These are phyloP conservation scores for Pyricularia sp. DNA, from an alignment of 2,329 filamentous ascomycete species.

Conservation along the genomic window DNA sequence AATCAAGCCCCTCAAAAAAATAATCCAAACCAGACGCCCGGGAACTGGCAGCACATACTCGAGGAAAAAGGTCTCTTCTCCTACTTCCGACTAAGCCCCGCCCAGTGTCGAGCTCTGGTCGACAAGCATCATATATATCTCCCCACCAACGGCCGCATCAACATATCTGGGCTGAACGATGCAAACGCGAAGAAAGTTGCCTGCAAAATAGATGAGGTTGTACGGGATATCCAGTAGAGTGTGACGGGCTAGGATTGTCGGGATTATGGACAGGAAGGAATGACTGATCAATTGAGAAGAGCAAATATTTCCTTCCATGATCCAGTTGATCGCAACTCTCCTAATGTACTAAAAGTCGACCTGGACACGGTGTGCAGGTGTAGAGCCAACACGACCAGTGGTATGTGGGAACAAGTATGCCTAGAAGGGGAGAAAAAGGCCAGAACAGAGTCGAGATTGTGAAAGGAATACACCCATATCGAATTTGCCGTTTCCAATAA, in stretches of 20 bases:
- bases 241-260: background rate
- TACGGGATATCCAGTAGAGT: background rate
- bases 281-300: background rate
- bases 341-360: background rate
- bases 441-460: background rate
- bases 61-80: slow-evolving; percentile 75
- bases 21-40: slow-evolving; percentile 37
- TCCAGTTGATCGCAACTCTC: background rate
- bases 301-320: background rate
- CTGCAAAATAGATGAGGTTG: background rate
- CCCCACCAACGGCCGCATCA: slow-evolving; percentile 77
- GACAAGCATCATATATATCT: slow-evolving; percentile 97
- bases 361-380: background rate
- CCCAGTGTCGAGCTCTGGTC: slow-evolving; percentile 83
- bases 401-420: background rate
- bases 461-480: background rate
- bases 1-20: slow-evolving; percentile 26
- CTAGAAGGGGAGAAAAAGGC: background rate
- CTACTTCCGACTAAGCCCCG: slow-evolving; percentile 81
- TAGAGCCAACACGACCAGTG: background rate
- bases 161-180: background rate
- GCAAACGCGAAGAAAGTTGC: background rate
- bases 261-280: background rate
- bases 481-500: background rate
- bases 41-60: background rate